A percentile compares a stretch with the other conserved stretches of the same genome.
phyloP scores from a whole-genome alignment of 768 basidiomycete genomes.

The Trametes cinnabarina region DNA sequence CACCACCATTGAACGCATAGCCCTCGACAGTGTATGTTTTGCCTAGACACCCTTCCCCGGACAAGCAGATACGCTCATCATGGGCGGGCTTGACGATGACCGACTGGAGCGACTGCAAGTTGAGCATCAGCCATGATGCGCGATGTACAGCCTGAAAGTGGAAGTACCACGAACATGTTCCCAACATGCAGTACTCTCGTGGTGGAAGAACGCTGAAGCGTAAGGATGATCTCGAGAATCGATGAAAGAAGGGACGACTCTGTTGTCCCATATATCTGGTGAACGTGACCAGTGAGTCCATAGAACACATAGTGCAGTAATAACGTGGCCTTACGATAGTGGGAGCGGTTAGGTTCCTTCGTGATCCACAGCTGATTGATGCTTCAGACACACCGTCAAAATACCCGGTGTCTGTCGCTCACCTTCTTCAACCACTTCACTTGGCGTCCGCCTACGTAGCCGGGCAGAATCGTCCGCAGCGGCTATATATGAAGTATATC shows the following conservation, averaged over 20 bases:
- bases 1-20: constrained; percentile 21
- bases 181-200: constrained; percentile 19
- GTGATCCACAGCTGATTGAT: constrained; percentile 15
- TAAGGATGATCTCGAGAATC: constrained; percentile 20
- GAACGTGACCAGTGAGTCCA: background rate
- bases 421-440: constrained; percentile 25
- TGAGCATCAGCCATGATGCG: background rate
- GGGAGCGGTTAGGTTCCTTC: constrained; percentile 19
- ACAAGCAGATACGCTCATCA: constrained; percentile 12
- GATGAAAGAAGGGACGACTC: constrained; percentile 21
- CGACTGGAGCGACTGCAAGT: constrained; percentile 18
- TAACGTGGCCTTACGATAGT: constrained; percentile 25
- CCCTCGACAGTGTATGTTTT: constrained; percentile 19
- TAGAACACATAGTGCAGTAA: no score
- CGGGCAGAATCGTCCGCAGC: constrained; percentile 20
- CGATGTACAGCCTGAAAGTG: no score
- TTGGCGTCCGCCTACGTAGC: constrained; percentile 23
- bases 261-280: constrained; percentile 24
- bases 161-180: background rate
- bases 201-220: constrained; percentile 11
- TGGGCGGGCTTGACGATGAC: constrained; percentile 23
- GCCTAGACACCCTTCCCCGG: background rate
- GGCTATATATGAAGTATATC: constrained; percentile 7
- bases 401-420: background rate
- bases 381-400: background rate